Evolutionary conservation across 805 yeast species (phyloP), one percentile per base, ranked within the genome.

Genomic region (Lachancea meyersii): DNA sequence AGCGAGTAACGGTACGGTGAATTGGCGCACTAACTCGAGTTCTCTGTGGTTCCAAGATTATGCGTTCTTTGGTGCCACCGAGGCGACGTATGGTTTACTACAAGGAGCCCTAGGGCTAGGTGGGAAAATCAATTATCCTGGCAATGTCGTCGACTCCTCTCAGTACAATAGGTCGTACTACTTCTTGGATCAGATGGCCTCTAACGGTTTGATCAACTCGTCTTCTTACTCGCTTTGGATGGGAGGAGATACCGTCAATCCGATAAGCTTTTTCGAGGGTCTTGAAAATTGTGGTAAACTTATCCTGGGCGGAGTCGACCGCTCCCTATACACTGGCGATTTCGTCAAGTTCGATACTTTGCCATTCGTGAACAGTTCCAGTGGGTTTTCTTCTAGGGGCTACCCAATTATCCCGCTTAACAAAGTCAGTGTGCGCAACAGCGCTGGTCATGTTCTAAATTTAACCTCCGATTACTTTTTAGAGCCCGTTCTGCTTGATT

Each of bases 231-330:
- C 80, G 0, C 48, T 75, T 24, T 69, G 69, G 54, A 41, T 71
- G 13, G 63, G 65, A 9, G 53, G 51, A 3, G 55, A 58, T 40
- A 54, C 44, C n/a, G 11, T 3, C 16, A 35, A 38, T 30, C 19
- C 35, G 7, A 10, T 30, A 19, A 30, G 11, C 16, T 13, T 30
- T n/a, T 38, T 30, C 18, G 35, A n/a, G 5, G 18, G 40, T 3
- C 26, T 53, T 45, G 34, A 40, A 4, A 23, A 54, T 18, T 39
- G 54, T 21, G 71, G 74, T 8, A 55, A 54, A 33, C 44, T 82
- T 10, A 55, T 80, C 6, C 64, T 81, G 1, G 89, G 93, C 9
- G 78, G 76, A 3, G 75, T 82, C 3, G 77, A 79, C 52, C 62
- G 68, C 8, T 58, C 64, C 22, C 66, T 69, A 36, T 74, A 58